Evolutionary conservation across 2,329 filamentous ascomycete species (phyloP).

Genomic region (Aaosphaeria pasadenensis): DNA sequence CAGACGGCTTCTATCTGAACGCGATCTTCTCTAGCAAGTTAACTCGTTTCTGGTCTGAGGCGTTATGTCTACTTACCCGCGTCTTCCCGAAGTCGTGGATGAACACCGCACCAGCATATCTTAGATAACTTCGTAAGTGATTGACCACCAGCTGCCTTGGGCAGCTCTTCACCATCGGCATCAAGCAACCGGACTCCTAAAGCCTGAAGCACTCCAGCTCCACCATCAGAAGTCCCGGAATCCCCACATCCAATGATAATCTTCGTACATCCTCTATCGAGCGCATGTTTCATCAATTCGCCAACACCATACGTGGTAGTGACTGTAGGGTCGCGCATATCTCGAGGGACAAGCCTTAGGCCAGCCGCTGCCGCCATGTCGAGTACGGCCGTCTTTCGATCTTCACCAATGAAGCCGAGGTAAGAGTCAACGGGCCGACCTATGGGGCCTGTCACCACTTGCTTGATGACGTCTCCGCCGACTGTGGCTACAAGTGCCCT

Average conservation of each 20-base stretch:
- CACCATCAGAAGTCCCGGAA: constrained; percentile 54
- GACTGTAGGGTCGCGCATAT: constrained; percentile 44
- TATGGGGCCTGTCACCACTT: constrained; percentile 46
- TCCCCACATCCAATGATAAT: constrained; percentile 55
- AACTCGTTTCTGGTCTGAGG: constrained; percentile 9
- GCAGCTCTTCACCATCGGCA: constrained; percentile 34
- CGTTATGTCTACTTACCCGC: constrained; percentile 10
- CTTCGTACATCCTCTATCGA: constrained; percentile 45
- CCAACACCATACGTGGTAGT: constrained; percentile 50
- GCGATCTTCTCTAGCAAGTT: background rate
- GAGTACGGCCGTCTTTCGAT: constrained; percentile 44
- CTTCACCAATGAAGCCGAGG: constrained; percentile 44
- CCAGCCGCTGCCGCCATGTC: constrained; percentile 56
- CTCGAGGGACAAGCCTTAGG: constrained; percentile 47
- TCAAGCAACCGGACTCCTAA: constrained; percentile 48
- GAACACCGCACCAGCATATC: constrained; percentile 41
- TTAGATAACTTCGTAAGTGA: constrained; percentile 36
- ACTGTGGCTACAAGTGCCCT: constrained; percentile 46
- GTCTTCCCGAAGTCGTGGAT: constrained; percentile 34
- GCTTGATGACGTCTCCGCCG: constrained; percentile 36
- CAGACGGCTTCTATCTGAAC: constrained; percentile 50
- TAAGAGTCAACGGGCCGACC: constrained; percentile 42
- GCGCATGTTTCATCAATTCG: constrained; percentile 46
- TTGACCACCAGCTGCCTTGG: constrained; percentile 41
- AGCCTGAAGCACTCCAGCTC: constrained; percentile 54